These are phyloP conservation scores for Aureobasidium melanogenum DNA, from an alignment of 2,329 filamentous ascomycete genomes.

Conservation along the genomic window DNA sequence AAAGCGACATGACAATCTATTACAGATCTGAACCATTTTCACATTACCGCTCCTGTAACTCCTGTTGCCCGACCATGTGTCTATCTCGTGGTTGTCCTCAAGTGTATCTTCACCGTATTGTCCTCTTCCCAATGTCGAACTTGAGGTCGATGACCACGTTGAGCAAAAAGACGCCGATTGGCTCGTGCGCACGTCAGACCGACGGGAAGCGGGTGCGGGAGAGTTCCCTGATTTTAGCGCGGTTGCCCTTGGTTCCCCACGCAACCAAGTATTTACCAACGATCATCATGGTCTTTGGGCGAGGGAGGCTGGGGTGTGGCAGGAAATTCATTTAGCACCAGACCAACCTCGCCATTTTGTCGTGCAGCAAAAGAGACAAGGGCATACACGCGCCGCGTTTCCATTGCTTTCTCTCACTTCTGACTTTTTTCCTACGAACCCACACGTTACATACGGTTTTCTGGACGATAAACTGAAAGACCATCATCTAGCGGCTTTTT, in stretches of 20 bases:
- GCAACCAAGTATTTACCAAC: conserved; percentile 8
- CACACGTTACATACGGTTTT: conserved; percentile 5
- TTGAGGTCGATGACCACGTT: neutral
- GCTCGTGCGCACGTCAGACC: conserved; percentile 5
- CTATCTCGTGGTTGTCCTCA: no score
- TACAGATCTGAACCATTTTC: neutral
- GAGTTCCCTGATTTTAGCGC: conserved; percentile 4
- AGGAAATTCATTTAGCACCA: conserved; percentile 8
- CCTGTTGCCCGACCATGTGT: no score
- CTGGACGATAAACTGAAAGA: neutral
- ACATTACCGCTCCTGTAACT: neutral
- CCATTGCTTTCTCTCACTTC: conserved; percentile 2
- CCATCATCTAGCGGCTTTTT: neutral
- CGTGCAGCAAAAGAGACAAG: conserved; percentile 2
- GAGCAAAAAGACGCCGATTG: neutral
- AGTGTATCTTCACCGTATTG: neutral
- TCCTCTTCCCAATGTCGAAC: neutral
- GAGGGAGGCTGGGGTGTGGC: neutral
- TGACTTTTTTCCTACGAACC: neutral
- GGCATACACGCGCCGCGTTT: neutral
- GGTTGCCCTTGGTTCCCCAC: neutral
- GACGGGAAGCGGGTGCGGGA: neutral
- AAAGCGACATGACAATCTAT: conserved; percentile 9
- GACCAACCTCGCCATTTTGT: neutral
- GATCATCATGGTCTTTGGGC: conserved; percentile 1